Evolutionary conservation across 768 basidiomycete species (phyloP), one percentile per base, ranked within the genome.

Genomic region (Suillus cothurnatus): DNA sequence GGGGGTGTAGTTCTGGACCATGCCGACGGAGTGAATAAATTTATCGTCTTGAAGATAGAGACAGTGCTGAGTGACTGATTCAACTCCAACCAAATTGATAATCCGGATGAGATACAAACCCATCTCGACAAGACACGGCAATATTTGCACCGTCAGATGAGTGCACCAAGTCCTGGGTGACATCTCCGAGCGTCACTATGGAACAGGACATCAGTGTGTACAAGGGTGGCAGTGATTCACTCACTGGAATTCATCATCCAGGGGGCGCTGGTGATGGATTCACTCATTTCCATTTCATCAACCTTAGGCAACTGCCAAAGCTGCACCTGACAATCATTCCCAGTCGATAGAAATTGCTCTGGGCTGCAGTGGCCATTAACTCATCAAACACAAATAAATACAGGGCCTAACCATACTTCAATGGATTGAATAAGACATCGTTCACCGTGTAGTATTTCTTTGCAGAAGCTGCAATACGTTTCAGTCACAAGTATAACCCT

Each of bases 371-470:
- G 53, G 50, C 28, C 61, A 32, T 63, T 62, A 68, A 47, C 56
- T 59, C 47, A 61, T 65, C 15, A n/a, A 62, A 65, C 62, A 58
- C 50, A 34, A 34, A n/a, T 61, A 17, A 47, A 47, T 17, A 45
- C 55, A 28, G 63, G 66, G 57, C 68, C 31, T 67, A 59, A 55
- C 60, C 77, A 64, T 70, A 85, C 86, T 81, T 78, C 64, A 64
- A 69, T 1, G 86, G 85, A 69, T 86, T 82, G 64, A 87, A 85
- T 26, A 82, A 82, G 45, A 88, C 77, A 64, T 88, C 86, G 58
- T 83, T 81, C 0, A 90, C 81, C 0, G 84, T 78, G 65, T 86
- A 88, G 66, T 87, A 78, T 67, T 85, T 86, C 21, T 61, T 74
- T 11, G 65, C 64, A 41, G 63, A 66, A 49, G 68, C 74, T 71